Conservation (phyloP, 208 protist genomes). For the Trypanosoma theileri region DNA sequence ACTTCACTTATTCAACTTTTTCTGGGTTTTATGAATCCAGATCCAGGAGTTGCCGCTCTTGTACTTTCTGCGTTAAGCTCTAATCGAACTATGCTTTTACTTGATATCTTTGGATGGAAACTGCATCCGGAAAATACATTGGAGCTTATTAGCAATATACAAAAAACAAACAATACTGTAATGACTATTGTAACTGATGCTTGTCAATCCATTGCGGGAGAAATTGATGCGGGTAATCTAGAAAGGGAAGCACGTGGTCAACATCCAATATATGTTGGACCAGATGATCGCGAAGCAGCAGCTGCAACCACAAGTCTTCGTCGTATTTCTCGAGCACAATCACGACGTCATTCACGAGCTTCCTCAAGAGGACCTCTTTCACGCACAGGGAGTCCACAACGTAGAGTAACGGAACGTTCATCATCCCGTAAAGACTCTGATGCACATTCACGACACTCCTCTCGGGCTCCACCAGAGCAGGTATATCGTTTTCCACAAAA, state of each 20-base stretch:
- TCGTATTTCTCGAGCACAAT: constrained; percentile 75
- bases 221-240: constrained; percentile 64
- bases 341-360: constrained; percentile 60
- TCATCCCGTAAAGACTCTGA: constrained; percentile 16
- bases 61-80: constrained; percentile 56
- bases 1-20: constrained; percentile 89
- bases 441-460: constrained; percentile 13
- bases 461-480: background rate
- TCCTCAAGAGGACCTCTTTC: constrained; percentile 26
- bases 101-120: constrained; percentile 89
- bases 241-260: constrained; percentile 53
- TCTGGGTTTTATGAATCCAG: constrained; percentile 89
- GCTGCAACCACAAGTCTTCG: constrained; percentile 78
- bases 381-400: constrained; percentile 19
- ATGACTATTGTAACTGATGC: constrained; percentile 80
- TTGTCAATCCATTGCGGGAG: constrained; percentile 54
- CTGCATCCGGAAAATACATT: constrained; percentile 36
- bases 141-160: constrained; percentile 44
- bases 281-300: constrained; percentile 85
- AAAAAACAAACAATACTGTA: constrained; percentile 50
- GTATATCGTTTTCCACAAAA: background rate
- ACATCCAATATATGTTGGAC: constrained; percentile 80
- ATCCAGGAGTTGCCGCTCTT: constrained; percentile 45
- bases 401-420: constrained; percentile 5
- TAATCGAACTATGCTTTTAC: constrained; percentile 70